These are phyloP conservation scores for Verticillium zaregamsianum DNA, from an alignment of 2,329 filamentous ascomycete genomes.

Conservation along the genomic window DNA sequence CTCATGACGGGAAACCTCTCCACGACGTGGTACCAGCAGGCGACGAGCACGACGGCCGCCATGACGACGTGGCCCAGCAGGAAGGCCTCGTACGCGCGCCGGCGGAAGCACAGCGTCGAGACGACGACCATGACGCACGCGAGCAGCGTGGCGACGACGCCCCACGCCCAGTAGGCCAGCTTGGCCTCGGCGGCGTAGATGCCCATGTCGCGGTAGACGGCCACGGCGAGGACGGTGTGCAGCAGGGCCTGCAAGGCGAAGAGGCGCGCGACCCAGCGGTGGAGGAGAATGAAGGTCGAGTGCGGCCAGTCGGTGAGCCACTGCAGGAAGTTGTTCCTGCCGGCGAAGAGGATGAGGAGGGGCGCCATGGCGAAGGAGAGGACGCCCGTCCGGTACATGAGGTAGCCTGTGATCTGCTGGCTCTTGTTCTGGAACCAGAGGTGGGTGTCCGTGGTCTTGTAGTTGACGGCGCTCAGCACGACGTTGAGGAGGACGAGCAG, in stretches of 20 bases:
- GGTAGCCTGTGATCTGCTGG: constrained; percentile 20
- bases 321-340: constrained; percentile 36
- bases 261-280: constrained; percentile 40
- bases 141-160: constrained; percentile 30
- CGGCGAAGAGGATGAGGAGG: constrained; percentile 30
- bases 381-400: constrained; percentile 29
- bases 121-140: constrained; percentile 22
- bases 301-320: constrained; percentile 38
- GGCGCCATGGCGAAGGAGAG: constrained; percentile 27
- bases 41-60: constrained; percentile 31
- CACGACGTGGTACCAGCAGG: constrained; percentile 34
- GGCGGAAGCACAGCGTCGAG: constrained; percentile 26
- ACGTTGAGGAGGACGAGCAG: constrained; percentile 24
- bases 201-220: constrained; percentile 21
- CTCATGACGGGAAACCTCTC: constrained; percentile 14
- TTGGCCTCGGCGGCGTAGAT: constrained; percentile 20
- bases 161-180: constrained; percentile 35
- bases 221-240: constrained; percentile 31
- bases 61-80: constrained; percentile 34
- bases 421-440: constrained; percentile 15
- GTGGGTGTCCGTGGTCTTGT: constrained; percentile 15
- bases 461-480: constrained; percentile 19
- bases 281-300: constrained; percentile 36
- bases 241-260: constrained; percentile 32
- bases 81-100: constrained; percentile 34